Base-by-base conservation (phyloP, 441 rosid species). In the Aquilaria agallochum region DNA sequence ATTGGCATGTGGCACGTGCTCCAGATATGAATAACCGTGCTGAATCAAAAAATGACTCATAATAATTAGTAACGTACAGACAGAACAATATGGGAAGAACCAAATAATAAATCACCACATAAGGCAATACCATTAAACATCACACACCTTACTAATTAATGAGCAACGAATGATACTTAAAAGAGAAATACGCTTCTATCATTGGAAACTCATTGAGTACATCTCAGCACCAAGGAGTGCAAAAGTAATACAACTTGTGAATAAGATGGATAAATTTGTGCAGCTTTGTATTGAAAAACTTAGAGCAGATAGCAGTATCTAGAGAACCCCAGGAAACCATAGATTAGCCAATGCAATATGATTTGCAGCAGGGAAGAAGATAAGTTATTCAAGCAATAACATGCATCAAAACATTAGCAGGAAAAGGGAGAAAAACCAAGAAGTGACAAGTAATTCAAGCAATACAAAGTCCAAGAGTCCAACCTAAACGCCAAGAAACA, bases 1-100 rank as follows among this genome's bases (percentile, higher is more conserved):
- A 81, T 73, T 64, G 70, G 71, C 56, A 50, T 60, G 60, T 74
- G 57, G 66, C 63, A 70, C 59, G 53, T 60, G 60, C 76, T 61
- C 68, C 63, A 61, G 55, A 52, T 53, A 65, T 45, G 61, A 68
- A 58, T 71, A 71, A 62, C 71, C 79, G 71, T 72, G 68, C 84
- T 84, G 88, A 52, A 36, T 36, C 66, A 80, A 10, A 46, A 48
- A 61, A 44, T 48, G 32, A 59, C 65, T 33, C 48, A 54, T 56
- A 51, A 55, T 36, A 61, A 44, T 68, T 56, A 76, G 72, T 55
- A 61, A 60, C 69, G 31, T 30, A 59, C 31, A 2, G 12, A 9
- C 1, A 2, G n/a, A 55, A 50, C 13, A 20, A 34, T 65, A 60
- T 20, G 56, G 31, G 46, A 65, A 61, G 50, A 52, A 11, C 32